A percentile compares a stretch with the other conserved stretches of the same genome.
Evolutionary conservation across 345 rosid genomes (phyloP).

Genomic region (Brassica cretica): DNA sequence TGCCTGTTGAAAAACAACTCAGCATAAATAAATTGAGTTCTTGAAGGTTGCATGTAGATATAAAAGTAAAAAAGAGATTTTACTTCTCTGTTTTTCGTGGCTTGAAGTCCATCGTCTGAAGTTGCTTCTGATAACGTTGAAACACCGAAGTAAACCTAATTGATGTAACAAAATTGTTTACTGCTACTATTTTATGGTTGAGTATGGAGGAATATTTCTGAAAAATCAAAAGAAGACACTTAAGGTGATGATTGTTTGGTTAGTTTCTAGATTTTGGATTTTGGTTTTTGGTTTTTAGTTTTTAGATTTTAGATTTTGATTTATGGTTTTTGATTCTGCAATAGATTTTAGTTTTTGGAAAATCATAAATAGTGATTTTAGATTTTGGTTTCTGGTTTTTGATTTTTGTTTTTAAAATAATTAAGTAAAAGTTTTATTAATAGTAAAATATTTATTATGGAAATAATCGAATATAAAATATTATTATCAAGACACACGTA

Average conservation of each 20-base stretch:
- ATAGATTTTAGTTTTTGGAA: too few relatives aligned
- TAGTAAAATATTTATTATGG: too few relatives aligned
- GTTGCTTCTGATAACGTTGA: conserved; percentile 79
- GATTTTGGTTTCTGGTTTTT: too few relatives aligned
- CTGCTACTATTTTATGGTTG: background rate
- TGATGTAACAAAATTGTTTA: background rate
- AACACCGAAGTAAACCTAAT: conserved; percentile 57
- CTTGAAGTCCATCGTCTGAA: conserved; percentile 61
- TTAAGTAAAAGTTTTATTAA: too few relatives aligned
- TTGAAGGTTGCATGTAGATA: background rate
- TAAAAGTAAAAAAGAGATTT: conserved; percentile 24
- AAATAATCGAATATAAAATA: too few relatives aligned
- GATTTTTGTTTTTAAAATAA: too few relatives aligned
- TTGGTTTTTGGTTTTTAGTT: too few relatives aligned
- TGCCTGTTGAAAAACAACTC: background rate
- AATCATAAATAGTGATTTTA: too few relatives aligned
- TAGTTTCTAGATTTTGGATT: too few relatives aligned
- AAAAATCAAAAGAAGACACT: background rate
- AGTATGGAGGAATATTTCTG: background rate
- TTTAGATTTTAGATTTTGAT: too few relatives aligned
- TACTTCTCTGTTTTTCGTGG: conserved; percentile 88
- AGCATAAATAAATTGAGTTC: background rate
- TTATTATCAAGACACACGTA: too few relatives aligned
- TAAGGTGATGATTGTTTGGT: background rate
- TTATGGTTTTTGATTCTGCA: too few relatives aligned